Conservation (phyloP, 345 rosid species). For the Limnanthes douglasii region DNA sequence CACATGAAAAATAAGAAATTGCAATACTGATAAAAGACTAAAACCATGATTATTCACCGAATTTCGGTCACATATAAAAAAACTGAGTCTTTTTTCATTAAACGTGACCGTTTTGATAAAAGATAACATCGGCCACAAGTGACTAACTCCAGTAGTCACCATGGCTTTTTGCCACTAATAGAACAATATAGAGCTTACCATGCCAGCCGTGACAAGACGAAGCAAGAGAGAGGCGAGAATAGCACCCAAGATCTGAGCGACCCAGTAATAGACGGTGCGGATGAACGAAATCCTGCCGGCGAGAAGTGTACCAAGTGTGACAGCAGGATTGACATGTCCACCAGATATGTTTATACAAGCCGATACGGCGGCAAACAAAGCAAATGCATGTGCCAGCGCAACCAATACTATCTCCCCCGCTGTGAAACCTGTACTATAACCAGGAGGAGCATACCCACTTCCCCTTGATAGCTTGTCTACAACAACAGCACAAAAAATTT, state of each 20-base stretch:
- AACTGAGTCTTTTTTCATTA: too few relatives aligned
- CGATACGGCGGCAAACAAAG: conserved; percentile 44
- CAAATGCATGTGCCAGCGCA: conserved; percentile 62
- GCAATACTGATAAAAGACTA: too few relatives aligned
- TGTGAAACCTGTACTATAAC: conserved; percentile 16
- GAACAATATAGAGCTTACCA: conserved; percentile 21
- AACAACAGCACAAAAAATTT: background rate
- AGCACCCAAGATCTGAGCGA: conserved; percentile 67
- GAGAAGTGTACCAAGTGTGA: conserved; percentile 56
- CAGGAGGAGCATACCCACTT: conserved; percentile 10
- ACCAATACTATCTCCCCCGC: conserved; percentile 29
- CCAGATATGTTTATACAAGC: conserved; percentile 52
- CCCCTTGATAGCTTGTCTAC: conserved; percentile 34
- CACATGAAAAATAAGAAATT: too few relatives aligned
- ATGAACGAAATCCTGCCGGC: conserved; percentile 52
- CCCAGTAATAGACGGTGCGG: conserved; percentile 51
- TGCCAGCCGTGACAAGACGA: conserved; percentile 42
- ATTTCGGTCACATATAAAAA: too few relatives aligned
- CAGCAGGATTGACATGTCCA: conserved; percentile 76
- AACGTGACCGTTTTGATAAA: too few relatives aligned
- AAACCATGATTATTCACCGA: too few relatives aligned
- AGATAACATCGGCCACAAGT: too few relatives aligned
- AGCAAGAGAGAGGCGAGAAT: conserved; percentile 40
- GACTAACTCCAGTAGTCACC: too few relatives aligned
- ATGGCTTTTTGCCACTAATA: too few relatives aligned